These are phyloP conservation scores for Whalleya microplaca DNA, from an alignment of 2,329 filamentous ascomycete species.

Conservation along the genomic window DNA sequence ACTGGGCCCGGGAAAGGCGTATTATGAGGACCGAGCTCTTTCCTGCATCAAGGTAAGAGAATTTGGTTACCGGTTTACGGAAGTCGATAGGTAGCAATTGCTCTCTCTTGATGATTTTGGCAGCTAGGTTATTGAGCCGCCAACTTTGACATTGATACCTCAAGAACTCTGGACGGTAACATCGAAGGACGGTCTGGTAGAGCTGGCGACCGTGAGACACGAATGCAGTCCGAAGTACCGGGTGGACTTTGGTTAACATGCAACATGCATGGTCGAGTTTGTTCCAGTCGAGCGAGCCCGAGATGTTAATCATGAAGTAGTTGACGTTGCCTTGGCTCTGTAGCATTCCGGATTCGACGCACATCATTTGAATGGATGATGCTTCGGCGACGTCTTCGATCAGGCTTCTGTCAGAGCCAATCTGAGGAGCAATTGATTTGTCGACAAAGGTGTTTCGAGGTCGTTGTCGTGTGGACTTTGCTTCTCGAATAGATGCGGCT, in stretches of 20 bases:
- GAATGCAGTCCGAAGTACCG: conserved; percentile 60
- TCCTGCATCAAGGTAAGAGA: conserved; percentile 53
- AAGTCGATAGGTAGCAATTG: conserved; percentile 46
- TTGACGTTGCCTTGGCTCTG: conserved; percentile 48
- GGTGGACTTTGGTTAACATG: conserved; percentile 48
- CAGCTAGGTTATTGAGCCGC: conserved; percentile 43
- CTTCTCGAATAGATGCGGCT: conserved; percentile 6
- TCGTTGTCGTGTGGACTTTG: conserved; percentile 7
- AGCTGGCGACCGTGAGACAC: conserved; percentile 49
- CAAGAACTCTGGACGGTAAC: conserved; percentile 48
- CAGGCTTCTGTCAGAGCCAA: conserved; percentile 46
- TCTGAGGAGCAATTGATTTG: conserved; percentile 46
- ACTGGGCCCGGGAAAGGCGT: conserved; percentile 53
- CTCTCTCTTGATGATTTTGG: conserved; percentile 49
- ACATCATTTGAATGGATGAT: conserved; percentile 50
- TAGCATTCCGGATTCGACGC: conserved; percentile 53
- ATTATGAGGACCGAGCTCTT: conserved; percentile 52
- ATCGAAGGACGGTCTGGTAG: conserved; percentile 52
- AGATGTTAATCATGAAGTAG: conserved; percentile 54
- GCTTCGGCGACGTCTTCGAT: conserved; percentile 55
- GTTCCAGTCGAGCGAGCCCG: conserved; percentile 45
- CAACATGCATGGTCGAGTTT: conserved; percentile 52
- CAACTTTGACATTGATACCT: conserved; percentile 46
- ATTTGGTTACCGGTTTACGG: conserved; percentile 50
- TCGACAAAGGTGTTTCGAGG: conserved; percentile 43